Conservation (phyloP, 345 rosid genomes). For the Abelmoschus esculentus region DNA sequence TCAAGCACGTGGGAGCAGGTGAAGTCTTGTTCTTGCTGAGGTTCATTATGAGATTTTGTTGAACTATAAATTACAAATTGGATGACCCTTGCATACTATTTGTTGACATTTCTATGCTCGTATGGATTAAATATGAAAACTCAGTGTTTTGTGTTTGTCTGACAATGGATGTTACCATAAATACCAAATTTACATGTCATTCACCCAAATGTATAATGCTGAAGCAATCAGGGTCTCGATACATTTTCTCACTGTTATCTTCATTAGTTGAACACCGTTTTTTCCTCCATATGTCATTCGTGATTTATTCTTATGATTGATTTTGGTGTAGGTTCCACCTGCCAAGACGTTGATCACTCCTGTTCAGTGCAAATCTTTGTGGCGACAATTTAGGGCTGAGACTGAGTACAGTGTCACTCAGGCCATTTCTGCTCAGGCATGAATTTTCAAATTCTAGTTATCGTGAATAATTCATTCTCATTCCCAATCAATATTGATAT, state of each 20-base stretch:
- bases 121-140: background rate
- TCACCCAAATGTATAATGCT: background rate
- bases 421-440: conserved; percentile 98
- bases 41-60: background rate
- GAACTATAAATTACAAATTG: background rate
- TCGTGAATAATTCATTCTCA: background rate
- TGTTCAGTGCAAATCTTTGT: conserved; percentile 89
- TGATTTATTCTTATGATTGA: background rate
- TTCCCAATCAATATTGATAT: background rate
- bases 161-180: background rate
- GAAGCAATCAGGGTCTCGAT: background rate
- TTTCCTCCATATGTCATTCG: background rate
- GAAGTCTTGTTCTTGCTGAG: conserved; percentile 16
- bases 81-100: background rate
- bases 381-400: conserved; percentile 97
- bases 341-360: conserved; percentile 89
- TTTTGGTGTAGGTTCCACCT: conserved; percentile 49
- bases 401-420: conserved; percentile 91
- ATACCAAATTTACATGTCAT: background rate
- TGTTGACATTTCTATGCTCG: background rate
- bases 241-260: background rate
- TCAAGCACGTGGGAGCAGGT: conserved; percentile 98
- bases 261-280: background rate
- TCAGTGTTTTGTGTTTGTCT: background rate
- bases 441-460: conserved; percentile 4